These are phyloP conservation scores for Auriculariales sp. DNA, from an alignment of 768 basidiomycete genomes.

Conservation along the genomic window DNA sequence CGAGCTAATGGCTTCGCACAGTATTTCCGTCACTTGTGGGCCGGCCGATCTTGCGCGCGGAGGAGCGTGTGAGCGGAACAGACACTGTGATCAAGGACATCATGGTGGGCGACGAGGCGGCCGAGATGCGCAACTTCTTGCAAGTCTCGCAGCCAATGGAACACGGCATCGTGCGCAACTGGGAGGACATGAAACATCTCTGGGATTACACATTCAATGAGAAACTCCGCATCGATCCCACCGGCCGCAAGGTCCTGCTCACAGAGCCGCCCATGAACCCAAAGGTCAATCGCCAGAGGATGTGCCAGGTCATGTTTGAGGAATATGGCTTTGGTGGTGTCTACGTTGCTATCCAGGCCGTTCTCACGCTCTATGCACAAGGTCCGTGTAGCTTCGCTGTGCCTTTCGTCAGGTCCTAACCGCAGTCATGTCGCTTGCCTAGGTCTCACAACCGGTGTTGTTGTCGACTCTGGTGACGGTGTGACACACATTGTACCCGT, in stretches of 20 bases:
- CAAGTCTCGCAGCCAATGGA: constrained; percentile 98
- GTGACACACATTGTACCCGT: constrained; percentile 99
- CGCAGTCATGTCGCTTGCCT: background rate
- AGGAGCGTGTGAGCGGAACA: constrained; percentile 72
- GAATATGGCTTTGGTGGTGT: constrained; percentile 93
- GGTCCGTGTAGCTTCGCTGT: constrained; percentile 36
- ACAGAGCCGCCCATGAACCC: constrained; percentile 99
- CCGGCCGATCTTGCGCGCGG: constrained; percentile 91
- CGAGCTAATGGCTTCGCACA: constrained; percentile 15
- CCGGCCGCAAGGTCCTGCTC: constrained; percentile 77
- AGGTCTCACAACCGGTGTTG: constrained; percentile 97
- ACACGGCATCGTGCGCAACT: constrained; percentile 96
- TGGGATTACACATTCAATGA: constrained; percentile 99
- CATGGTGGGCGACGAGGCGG: constrained; percentile 97
- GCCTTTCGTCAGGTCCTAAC: background rate
- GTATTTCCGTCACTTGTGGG: constrained; percentile 97
- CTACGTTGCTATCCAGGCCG: constrained; percentile 97
- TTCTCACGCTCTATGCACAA: constrained; percentile 95
- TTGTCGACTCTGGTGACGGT: constrained; percentile 98
- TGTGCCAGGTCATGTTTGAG: constrained; percentile 99
- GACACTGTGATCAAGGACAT: constrained; percentile 78
- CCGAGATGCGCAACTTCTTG: constrained; percentile 83
- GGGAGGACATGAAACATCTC: constrained; percentile 96
- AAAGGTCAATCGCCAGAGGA: constrained; percentile 75
- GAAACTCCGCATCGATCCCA: constrained; percentile 80